phyloP scores from a whole-genome alignment of 2,329 filamentous ascomycete genomes.

The Fusarium avenaceum region DNA sequence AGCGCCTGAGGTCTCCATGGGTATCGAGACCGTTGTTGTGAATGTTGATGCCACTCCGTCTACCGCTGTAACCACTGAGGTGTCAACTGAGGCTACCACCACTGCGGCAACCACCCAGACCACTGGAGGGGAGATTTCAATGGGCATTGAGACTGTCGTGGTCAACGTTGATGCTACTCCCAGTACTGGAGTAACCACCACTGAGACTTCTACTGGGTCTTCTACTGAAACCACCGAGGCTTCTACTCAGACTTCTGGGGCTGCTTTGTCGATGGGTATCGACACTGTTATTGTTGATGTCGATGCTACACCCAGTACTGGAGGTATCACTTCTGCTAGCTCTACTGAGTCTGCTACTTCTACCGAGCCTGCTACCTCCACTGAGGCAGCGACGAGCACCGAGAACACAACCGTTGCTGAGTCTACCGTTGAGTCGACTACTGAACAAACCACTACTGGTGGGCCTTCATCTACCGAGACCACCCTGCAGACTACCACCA shows the following conservation, averaged over 20 bases:
- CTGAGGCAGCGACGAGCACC: not conserved
- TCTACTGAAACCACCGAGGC: not conserved
- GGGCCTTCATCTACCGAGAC: not conserved
- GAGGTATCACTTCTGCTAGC: not conserved
- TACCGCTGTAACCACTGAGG: not conserved
- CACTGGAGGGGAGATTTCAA: not conserved
- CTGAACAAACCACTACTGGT: not conserved
- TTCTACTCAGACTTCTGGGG: slow-evolving; percentile 1
- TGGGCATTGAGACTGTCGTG: slow-evolving; percentile 6
- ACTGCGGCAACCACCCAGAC: slow-evolving; percentile 5
- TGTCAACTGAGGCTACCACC: not conserved
- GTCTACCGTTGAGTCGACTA: not conserved
- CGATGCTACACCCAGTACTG: slow-evolving; percentile 1
- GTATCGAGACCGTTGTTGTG: slow-evolving; percentile 1
- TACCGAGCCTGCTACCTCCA: not conserved
- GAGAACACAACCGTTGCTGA: not conserved
- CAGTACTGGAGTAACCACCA: not conserved
- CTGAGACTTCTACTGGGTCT: not conserved
- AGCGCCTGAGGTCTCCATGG: not conserved
- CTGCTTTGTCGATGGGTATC: not conserved
- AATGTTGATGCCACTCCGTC: slow-evolving; percentile 4
- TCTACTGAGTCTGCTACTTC: not conserved
- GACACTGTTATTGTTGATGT: slow-evolving; percentile 3
- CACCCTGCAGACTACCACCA: slow-evolving; percentile 2
- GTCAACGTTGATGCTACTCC: slow-evolving; percentile 1